Base-by-base conservation (phyloP, 2,329 filamentous ascomycete species). In the Macrophomina pseudophaseolina region DNA sequence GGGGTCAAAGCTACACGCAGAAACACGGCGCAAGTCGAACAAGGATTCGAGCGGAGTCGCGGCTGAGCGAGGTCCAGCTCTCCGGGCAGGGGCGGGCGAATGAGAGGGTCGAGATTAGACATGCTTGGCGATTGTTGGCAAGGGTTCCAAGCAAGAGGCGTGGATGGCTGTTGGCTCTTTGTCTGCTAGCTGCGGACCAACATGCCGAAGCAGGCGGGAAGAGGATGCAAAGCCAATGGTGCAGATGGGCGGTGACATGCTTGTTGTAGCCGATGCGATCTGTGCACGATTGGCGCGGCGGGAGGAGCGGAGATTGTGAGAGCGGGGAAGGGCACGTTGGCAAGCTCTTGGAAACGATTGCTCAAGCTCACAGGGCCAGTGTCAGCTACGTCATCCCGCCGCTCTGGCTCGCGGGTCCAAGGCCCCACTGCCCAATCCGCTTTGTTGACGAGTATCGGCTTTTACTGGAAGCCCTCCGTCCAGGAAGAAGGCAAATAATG, bases 311-410 rank as follows among this genome's bases (percentile, higher is more conserved):
- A 59, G 33, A 46, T 23, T 11, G 40, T n/a, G 18, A 32, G 14
- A 1, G 54, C 35, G 53, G 53, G 53, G 53, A 30, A 42, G 53
- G 42, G 53, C 54, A 59, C 54, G 54, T 59, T 59, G 14, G 14
- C 42, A 11, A 16, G 58, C 9, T 33, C 58, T 49, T 18, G 16
- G n/a, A 33, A 23, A 48, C 58, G 32, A 62, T 62, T 62, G 58
- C 30, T 62, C 58, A 58, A 35, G 58, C 30, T 62, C 58, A 58
- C 54, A 58, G 42, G 44, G 58, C 58, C 38, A 14, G 23, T 46
- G 58, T 49, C n/a, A 49, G 14, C 40, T 42, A 62, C 58, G 58
- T 62, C 58, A 62, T 49, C 42, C 42, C 56, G 56, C 56, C 16
- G 40, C 23, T 38, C 5, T n/a, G 49, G 28, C n/a, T 18, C 28